Conservation (phyloP, 169 alveolate genomes). For the Perkinsus chesapeaki region DNA sequence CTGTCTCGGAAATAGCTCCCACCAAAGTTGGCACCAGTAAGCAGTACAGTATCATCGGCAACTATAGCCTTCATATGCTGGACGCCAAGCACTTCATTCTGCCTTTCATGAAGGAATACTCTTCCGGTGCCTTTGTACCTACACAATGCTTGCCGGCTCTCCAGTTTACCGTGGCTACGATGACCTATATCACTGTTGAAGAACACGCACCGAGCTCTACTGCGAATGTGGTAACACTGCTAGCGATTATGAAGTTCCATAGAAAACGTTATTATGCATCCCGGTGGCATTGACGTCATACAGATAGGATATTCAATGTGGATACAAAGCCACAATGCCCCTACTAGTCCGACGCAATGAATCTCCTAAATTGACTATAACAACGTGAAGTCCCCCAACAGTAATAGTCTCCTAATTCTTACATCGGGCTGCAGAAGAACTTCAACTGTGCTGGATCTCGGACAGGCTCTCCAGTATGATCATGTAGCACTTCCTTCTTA, state of each 20-base stretch:
- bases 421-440: not conserved
- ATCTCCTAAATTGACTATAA: too few species aligned
- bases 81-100: constrained; percentile 19
- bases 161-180: too few species aligned
- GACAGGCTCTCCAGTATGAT: not conserved
- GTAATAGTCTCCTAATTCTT: not conserved
- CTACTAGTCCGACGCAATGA: too few species aligned
- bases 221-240: too few species aligned
- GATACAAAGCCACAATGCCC: too few species aligned
- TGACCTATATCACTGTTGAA: too few species aligned
- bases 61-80: constrained; percentile 30
- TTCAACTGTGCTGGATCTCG: not conserved
- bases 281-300: too few species aligned
- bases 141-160: too few species aligned
- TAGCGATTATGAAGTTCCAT: too few species aligned
- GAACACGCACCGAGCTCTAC: too few species aligned
- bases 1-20: constrained; percentile 15
- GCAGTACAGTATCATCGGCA: constrained; percentile 18
- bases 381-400: not conserved
- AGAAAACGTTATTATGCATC: too few species aligned
- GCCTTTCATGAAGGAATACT: constrained; percentile 10
- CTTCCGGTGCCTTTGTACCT: not conserved
- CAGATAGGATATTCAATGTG: too few species aligned
- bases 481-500: not conserved
- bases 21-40: constrained; percentile 29